Base-by-base conservation (phyloP, 257 asterid species). In the Salvia rosmarinus region DNA sequence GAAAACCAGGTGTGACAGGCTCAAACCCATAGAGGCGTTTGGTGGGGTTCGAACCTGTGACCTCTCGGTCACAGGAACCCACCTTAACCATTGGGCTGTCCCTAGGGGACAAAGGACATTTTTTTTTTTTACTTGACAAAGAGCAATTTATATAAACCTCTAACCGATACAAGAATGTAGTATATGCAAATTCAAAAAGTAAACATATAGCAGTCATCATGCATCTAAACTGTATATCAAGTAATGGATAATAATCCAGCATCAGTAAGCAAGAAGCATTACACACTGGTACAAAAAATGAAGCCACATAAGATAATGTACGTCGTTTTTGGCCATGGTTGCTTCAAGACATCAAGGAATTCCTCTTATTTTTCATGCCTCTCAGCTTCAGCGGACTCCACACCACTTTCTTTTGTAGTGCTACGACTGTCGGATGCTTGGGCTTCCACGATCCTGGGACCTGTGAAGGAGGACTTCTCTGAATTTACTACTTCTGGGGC, bases 361-460 rank as follows among this genome's bases (percentile, higher is more conserved):
- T 77, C 85, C 86, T 77, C 68, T 70, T 82, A 32, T 70, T 73
- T 46, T 76, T 86, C 77, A 82, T 64, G 69, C 71, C 76, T 78
- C 72, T 84, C 63, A 75, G 51, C 86, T 77, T 87, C 79, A 84
- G 65, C 0, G 92, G 92, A 73, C 92, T 87, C 92, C 92, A 87
- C 10, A 87, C 82, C 67, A 87, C 81, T 64, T 87, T 87, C 85
- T 82, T 85, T 16, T 87, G 92, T 6, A 87, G 60, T 8, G 92
- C 92, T 14, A 87, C 70, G 0, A 87, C 90, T 4, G 92, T 81
- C 2, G 92, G 90, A 73, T 84, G 92, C 79, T 81, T 87, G 0
- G 88, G 92, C 76, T 64, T 82, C 90, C 88, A 82, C 5, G 88
- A 86, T 28, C 84, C 81, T 20, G 44, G 44, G 44, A 50, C 61